Evolutionary conservation across 345 rosid species (phyloP), one percentile per base, ranked within the genome.

Genomic region (Limnanthes douglasii): DNA sequence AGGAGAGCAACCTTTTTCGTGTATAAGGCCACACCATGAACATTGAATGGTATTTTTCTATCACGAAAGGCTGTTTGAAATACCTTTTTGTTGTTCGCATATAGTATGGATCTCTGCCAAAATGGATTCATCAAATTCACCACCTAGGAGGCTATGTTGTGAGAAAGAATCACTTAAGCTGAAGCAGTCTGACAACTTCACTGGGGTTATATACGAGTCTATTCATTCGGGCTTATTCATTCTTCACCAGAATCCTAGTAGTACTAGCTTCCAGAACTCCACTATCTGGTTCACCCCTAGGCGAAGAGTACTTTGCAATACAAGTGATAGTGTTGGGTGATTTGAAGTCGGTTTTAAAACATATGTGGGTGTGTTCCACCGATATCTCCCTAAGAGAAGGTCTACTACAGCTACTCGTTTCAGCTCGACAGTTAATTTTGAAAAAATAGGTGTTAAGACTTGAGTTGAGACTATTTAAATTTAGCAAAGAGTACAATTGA

Each of bases 11-110:
- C 97, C 97, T 86, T 82, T 69, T 82, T 86, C 65, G 94, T 69
- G 50, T 86, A 86, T 55, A 82, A 75, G 46, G 94, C 94, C 21
- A 82, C 93, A 38, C 94, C 94, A 50, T 86, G 97, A 62, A 69
- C 45, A 22, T 86, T 86, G 54, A 86, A 86, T 27, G 97, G 97
- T 64, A 86, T 73, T 51, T 73, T 86, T 57, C 97, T 75, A 45
- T 75, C 73, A 10, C 94, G 93, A 46, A 82, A 76, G 18, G 74
- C 70, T 33, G 51, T 62, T 65, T 86, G 97, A 46, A 86, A 78
- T 31, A 64, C 50, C 66, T 69, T 86, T 39, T 29, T 84, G 71
- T 36, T 56, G 69, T 50, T 69, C 69, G 21, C 71, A 70, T 31
- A 86, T 53, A 11, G 60, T 64, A 38, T 82, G 93, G 20, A 88